Evolutionary conservation across 2,329 filamentous ascomycete genomes (phyloP).

Genomic region (Penicillium digitatum): DNA sequence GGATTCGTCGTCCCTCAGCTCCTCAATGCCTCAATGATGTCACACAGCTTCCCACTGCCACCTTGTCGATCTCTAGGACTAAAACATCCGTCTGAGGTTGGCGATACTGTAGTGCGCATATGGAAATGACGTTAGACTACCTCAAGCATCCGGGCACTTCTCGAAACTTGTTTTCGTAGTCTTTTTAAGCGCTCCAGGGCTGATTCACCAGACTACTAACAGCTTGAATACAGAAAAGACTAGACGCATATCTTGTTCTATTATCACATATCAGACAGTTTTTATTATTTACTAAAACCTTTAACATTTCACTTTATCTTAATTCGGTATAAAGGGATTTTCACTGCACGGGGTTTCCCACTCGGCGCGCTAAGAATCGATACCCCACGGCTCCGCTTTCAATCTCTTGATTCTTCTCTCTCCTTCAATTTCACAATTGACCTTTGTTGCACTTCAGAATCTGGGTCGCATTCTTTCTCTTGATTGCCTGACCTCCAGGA

Average conservation of each 20-base stretch:
- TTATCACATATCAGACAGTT: neutral
- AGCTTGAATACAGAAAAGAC: neutral
- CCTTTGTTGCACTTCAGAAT: neutral
- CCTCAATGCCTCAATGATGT: slow-evolving; percentile 5
- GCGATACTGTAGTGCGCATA: neutral
- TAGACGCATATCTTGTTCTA: neutral
- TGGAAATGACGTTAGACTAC: neutral
- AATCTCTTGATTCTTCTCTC: slow-evolving; percentile 5
- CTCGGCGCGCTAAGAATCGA: slow-evolving; percentile 21
- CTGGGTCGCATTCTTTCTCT: slow-evolving; percentile 4
- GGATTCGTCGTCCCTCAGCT: slow-evolving; percentile 5
- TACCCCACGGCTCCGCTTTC: slow-evolving; percentile 27
- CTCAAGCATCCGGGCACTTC: no score
- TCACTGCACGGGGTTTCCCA: neutral
- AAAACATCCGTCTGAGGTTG: neutral
- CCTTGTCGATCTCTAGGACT: slow-evolving; percentile 2
- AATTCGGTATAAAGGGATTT: neutral
- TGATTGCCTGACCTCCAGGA: slow-evolving; percentile 23
- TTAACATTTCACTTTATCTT: neutral
- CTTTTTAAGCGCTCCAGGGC: neutral
- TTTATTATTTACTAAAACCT: neutral
- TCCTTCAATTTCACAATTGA: neutral
- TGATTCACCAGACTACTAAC: neutral
- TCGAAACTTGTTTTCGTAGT: neutral
- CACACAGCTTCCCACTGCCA: neutral